These are phyloP conservation scores for Suillus placidus DNA, from an alignment of 768 basidiomycete species.

Conservation along the genomic window DNA sequence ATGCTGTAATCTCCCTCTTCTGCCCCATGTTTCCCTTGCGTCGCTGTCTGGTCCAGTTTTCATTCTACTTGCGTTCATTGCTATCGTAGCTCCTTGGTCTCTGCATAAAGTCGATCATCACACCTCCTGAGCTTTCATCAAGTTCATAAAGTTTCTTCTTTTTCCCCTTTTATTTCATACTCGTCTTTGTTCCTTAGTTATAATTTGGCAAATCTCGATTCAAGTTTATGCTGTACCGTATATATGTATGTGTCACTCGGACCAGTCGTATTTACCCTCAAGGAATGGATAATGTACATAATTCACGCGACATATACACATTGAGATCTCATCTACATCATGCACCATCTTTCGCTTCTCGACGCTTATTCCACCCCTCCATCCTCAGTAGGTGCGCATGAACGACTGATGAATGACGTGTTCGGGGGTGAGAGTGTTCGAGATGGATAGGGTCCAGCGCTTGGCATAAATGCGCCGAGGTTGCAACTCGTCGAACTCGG, in stretches of 20 bases:
- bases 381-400: neutral
- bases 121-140: neutral
- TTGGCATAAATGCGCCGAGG: neutral
- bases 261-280: conserved; percentile 23
- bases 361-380: neutral
- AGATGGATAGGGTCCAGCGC: neutral
- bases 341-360: neutral
- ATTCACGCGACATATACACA: conserved; percentile 2
- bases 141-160: neutral
- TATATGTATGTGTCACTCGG: conserved; percentile 20
- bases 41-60: conserved; percentile 9
- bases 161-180: conserved; percentile 1
- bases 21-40: neutral
- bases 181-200: conserved; percentile 7
- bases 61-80: conserved; percentile 8
- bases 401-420: neutral
- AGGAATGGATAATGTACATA: conserved; percentile 35
- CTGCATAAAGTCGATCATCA: conserved; percentile 6
- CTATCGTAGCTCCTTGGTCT: conserved; percentile 14
- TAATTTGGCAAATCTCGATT: conserved; percentile 27
- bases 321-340: neutral
- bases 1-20: conserved; percentile 24
- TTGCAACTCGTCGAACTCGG: neutral
- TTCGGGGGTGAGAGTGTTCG: neutral
- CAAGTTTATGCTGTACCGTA: conserved; percentile 32